phyloP scores from a whole-genome alignment of 768 basidiomycete genomes.

The Pilatotrama ljubarskyi region DNA sequence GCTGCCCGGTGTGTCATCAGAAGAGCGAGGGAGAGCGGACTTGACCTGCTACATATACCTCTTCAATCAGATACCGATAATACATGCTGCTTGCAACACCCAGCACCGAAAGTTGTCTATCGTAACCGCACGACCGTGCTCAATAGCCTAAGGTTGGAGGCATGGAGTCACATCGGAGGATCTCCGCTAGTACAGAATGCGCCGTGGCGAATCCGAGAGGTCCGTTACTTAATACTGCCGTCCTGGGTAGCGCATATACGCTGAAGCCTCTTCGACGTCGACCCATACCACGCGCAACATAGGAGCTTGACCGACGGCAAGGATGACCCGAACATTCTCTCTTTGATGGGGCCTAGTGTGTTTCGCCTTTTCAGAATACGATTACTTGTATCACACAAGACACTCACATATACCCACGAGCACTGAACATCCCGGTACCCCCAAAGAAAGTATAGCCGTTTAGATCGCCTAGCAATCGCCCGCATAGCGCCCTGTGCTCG shows the following conservation, averaged over 20 bases:
- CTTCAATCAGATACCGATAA: background rate
- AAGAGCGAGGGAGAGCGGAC: constrained; percentile 48
- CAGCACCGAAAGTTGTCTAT: no score
- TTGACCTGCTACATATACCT: constrained; percentile 8
- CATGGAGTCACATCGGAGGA: no score
- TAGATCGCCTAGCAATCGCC: background rate
- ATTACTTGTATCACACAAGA: no score
- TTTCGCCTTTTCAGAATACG: background rate
- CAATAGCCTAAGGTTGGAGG: no score
- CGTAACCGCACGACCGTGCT: background rate
- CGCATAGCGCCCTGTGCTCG: background rate
- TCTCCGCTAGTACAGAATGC: no score
- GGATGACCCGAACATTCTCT: background rate
- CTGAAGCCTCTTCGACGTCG: constrained; percentile 10
- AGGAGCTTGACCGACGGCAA: constrained; percentile 7
- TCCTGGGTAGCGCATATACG: constrained; percentile 9
- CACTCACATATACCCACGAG: constrained; percentile 22
- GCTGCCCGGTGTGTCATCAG: constrained; percentile 79
- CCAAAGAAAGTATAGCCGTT: background rate
- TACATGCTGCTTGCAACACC: no score
- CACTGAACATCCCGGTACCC: constrained; percentile 15
- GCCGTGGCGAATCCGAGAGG: no score
- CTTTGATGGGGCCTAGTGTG: constrained; percentile 15
- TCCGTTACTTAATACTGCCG: background rate
- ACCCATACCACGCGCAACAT: constrained; percentile 11